Base-by-base conservation (phyloP, 352 stramenopile genomes). In the Pythium grandisporangium region DNA sequence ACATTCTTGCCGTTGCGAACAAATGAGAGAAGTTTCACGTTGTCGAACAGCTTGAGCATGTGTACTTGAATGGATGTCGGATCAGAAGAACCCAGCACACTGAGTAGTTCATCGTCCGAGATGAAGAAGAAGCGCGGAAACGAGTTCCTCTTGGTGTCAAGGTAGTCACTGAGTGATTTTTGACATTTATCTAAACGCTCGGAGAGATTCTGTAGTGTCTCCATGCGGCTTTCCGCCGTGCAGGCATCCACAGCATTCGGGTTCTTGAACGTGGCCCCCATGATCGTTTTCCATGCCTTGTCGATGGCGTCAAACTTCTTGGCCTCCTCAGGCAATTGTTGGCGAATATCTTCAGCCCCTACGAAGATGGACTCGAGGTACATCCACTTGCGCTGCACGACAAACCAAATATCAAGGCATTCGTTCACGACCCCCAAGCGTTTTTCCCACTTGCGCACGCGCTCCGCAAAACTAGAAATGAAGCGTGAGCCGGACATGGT, bases 11-110 rank as follows among this genome's bases (percentile, higher is more conserved):
- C 91, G 24, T 88, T 89, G 6, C 82, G 74, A 7, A 75, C 81
- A 46, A 97, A 97, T 3, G 62, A 77, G 5, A 97, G 55, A 25
- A 85, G 22, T 49, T 97, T 97, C 17, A 97, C 90, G 30, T 97
- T 97, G 61, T 97, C 90, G 48, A 97, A 97, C 2, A 97, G 77
- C 58, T 97, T 97, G 26, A 97, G 82, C 73, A 97, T 94, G 56
- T 97, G 91, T 1, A 95, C 76, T 70, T 95, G 86, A 30, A 96
- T 95, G 0, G 84, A 96, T 0, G 77, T 94, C 4, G 90, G 90
- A 45, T 97, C 90, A 0, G 83, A 95, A 0, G 80, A 95, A 1
- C 89, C 88, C 2, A 97, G 61, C 17, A 97, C 86, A 38, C 75
- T 94, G 12, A 97, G 61, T 4, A 97, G 46, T 34, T 97, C 89